Evolutionary conservation across 1,139 yeast species (phyloP).

Genomic region (Scheffersomyces cryptocercus): DNA sequence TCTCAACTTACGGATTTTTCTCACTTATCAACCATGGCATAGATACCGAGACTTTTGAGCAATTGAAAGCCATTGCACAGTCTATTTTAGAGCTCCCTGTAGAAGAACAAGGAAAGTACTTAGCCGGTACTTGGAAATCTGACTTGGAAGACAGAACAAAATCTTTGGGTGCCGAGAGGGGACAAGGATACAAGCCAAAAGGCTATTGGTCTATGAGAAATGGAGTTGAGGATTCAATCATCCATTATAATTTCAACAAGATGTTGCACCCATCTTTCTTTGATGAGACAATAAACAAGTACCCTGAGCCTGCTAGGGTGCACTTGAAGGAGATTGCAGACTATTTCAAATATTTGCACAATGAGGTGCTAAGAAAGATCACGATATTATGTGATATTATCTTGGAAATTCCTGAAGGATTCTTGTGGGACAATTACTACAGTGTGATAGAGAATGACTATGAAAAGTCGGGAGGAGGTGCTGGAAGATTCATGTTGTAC

Average conservation of each 20-base stretch:
- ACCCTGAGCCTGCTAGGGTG: constrained; percentile 25
- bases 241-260: constrained; percentile 27
- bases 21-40: constrained; percentile 23
- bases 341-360: constrained; percentile 24
- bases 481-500: constrained; percentile 31
- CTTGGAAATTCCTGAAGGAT: constrained; percentile 32
- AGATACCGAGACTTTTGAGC: constrained; percentile 16
- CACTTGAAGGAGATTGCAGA: constrained; percentile 24
- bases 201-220: constrained; percentile 35
- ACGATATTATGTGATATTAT: constrained; percentile 27
- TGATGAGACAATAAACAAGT: constrained; percentile 16
- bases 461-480: constrained; percentile 27
- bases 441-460: constrained; percentile 21
- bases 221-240: constrained; percentile 30
- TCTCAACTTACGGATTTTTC: constrained; percentile 24
- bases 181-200: constrained; percentile 31
- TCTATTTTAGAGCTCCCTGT: constrained; percentile 22
- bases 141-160: constrained; percentile 11
- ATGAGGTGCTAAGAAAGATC: constrained; percentile 21
- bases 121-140: constrained; percentile 26
- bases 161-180: constrained; percentile 26
- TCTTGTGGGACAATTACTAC: constrained; percentile 27
- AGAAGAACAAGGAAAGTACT: constrained; percentile 16
- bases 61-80: constrained; percentile 21
- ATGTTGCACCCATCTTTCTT: constrained; percentile 25